Percentiles rank a stretch among this genome's conserved stretches.
Evolutionary conservation across 371 early-diverging fungal species (phyloP).

Genomic region (Circinella umbellata): DNA sequence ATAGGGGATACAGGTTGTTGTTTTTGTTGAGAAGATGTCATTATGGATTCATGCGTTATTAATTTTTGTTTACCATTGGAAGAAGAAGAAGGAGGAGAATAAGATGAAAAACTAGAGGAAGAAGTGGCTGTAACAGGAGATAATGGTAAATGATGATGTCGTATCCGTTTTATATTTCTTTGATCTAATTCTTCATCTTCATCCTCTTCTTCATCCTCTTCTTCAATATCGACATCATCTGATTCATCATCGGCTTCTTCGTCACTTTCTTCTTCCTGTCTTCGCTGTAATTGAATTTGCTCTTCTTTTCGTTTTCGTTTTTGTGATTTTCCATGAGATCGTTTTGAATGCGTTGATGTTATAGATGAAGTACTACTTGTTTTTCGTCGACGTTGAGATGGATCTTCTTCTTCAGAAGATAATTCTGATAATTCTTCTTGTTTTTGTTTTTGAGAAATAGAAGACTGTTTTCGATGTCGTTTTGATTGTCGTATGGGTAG

Average conservation of each 20-base stretch:
- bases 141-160: slow-evolving; percentile 23
- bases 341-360: background rate
- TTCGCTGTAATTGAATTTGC: no score
- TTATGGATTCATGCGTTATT: slow-evolving; percentile 3
- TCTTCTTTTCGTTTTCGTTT: background rate
- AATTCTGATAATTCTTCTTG: slow-evolving; percentile 5
- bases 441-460: background rate
- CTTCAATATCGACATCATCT: background rate
- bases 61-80: slow-evolving; percentile 1
- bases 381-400: background rate
- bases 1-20: no score
- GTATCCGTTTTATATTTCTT: slow-evolving; percentile 20
- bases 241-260: slow-evolving; percentile 11
- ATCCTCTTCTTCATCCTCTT: slow-evolving; percentile 3
- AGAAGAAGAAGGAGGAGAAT: slow-evolving; percentile 26
- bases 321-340: background rate
- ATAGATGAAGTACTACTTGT: background rate
- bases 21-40: slow-evolving; percentile 18
- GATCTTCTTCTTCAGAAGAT: slow-evolving; percentile 1
- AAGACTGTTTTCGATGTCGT: slow-evolving; percentile 1
- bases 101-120: slow-evolving; percentile 21
- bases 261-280: background rate
- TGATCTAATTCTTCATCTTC: background rate
- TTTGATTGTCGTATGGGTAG: slow-evolving; percentile 9
- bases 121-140: slow-evolving; percentile 18